Evolutionary conservation across 768 basidiomycete genomes (phyloP).

Genomic region (Tylopilus sp.): DNA sequence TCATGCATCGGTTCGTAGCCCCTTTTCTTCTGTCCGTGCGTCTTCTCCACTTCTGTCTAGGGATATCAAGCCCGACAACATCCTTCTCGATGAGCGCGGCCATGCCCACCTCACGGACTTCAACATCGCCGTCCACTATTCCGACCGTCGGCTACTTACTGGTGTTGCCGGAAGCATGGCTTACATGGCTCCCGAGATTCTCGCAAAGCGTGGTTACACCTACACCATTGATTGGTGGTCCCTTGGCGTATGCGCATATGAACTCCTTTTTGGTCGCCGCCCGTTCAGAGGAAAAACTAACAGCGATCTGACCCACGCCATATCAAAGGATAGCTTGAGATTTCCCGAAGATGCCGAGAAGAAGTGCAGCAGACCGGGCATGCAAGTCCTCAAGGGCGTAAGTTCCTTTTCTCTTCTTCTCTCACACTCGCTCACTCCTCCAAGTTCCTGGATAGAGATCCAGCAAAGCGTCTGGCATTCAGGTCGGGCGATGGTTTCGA

Average conservation of each 20-base stretch:
- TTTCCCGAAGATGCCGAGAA: conserved; percentile 90
- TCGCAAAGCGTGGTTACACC: conserved; percentile 91
- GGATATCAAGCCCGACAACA: conserved; percentile 97
- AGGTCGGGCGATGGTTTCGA: conserved; percentile 77
- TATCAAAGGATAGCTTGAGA: conserved; percentile 78
- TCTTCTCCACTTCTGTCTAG: conserved; percentile 37
- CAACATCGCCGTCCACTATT: conserved; percentile 97
- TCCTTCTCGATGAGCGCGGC: conserved; percentile 91
- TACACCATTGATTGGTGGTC: conserved; percentile 98
- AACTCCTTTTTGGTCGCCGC: conserved; percentile 86
- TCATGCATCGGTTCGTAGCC: conserved; percentile 85
- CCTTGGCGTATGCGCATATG: conserved; percentile 88
- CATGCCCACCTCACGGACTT: conserved; percentile 98
- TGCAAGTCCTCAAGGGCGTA: conserved; percentile 80
- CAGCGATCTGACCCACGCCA: conserved; percentile 87
- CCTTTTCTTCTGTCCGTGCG: background rate
- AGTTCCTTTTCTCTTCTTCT: conserved; percentile 30
- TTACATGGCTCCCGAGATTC: conserved; percentile 94
- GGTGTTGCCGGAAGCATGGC: conserved; percentile 98
- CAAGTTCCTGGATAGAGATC: conserved; percentile 87
- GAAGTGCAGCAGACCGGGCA: conserved; percentile 71
- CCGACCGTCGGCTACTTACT: conserved; percentile 76
- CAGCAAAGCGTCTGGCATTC: conserved; percentile 76
- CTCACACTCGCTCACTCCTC: conserved; percentile 10
- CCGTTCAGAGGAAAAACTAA: conserved; percentile 95